A percentile compares a stretch with the other conserved stretches of the same genome.
Evolutionary conservation across 345 rosid species (phyloP).

Genomic region (Corchorus capsularis): DNA sequence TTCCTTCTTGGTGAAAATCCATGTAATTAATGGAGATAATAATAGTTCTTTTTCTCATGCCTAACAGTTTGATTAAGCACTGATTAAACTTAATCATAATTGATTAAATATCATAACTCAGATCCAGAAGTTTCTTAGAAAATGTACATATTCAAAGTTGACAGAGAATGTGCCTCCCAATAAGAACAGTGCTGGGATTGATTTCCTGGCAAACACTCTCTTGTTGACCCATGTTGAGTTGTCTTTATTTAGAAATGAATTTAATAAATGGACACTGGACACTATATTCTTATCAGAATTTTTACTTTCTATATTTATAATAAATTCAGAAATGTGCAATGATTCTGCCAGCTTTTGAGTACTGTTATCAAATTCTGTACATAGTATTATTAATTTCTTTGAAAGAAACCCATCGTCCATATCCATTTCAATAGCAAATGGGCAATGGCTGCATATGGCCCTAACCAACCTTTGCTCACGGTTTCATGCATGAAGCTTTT

Average conservation of each 20-base stretch:
- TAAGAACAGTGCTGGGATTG: too few relatives aligned
- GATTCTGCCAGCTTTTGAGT: slow-evolving; percentile 1
- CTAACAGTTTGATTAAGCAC: too few relatives aligned
- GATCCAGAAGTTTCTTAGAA: too few relatives aligned
- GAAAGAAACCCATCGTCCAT: background rate
- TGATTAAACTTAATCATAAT: too few relatives aligned
- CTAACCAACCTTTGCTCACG: background rate
- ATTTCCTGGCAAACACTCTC: background rate
- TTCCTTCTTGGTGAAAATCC: too few relatives aligned
- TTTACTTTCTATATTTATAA: background rate
- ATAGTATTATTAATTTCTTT: background rate
- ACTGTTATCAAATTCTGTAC: background rate
- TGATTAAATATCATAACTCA: too few relatives aligned
- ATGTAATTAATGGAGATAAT: too few relatives aligned
- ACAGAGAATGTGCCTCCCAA: too few relatives aligned
- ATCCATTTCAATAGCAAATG: background rate
- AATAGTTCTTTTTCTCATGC: too few relatives aligned
- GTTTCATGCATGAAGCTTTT: too few relatives aligned
- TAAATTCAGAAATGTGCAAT: background rate
- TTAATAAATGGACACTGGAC: background rate
- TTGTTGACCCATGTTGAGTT: background rate
- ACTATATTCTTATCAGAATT: too few relatives aligned
- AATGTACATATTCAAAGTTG: too few relatives aligned
- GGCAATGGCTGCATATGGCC: background rate
- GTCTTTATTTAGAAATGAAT: background rate